Evolutionary conservation across 257 asterid genomes (phyloP).

Genomic region (Solanum medicagineum): DNA sequence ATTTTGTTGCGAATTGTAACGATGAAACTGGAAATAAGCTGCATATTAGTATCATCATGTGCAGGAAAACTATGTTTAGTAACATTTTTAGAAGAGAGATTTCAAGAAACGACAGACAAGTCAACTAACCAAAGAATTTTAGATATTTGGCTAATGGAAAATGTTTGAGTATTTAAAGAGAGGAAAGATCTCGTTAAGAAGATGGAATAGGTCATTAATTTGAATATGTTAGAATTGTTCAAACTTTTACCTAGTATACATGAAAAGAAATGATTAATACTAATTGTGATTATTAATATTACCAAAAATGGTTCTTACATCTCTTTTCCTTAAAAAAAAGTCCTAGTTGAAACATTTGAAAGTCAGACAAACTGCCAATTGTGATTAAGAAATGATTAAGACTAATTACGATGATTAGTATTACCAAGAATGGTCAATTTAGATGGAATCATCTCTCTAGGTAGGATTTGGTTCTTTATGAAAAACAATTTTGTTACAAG

Average conservation of each 20-base stretch:
- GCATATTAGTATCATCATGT: neutral
- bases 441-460: too few relatives aligned
- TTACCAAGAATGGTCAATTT: neutral
- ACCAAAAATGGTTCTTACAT: too few relatives aligned
- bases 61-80: neutral
- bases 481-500: too few relatives aligned
- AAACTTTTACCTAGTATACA: neutral
- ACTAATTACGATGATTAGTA: neutral
- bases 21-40: neutral
- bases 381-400: neutral
- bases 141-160: neutral
- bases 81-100: neutral
- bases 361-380: too few relatives aligned
- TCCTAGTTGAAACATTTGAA: too few relatives aligned
- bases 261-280: too few relatives aligned
- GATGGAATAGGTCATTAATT: neutral
- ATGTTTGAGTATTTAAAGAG: neutral
- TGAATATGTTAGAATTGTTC: neutral
- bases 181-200: neutral
- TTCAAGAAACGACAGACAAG: neutral
- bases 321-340: too few relatives aligned
- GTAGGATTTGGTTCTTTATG: too few relatives aligned
- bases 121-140: neutral
- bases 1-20: neutral
- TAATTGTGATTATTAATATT: too few relatives aligned